Evolutionary conservation across 2,329 filamentous ascomycete genomes (phyloP).

Genomic region (Gaeumannomyces sp.): DNA sequence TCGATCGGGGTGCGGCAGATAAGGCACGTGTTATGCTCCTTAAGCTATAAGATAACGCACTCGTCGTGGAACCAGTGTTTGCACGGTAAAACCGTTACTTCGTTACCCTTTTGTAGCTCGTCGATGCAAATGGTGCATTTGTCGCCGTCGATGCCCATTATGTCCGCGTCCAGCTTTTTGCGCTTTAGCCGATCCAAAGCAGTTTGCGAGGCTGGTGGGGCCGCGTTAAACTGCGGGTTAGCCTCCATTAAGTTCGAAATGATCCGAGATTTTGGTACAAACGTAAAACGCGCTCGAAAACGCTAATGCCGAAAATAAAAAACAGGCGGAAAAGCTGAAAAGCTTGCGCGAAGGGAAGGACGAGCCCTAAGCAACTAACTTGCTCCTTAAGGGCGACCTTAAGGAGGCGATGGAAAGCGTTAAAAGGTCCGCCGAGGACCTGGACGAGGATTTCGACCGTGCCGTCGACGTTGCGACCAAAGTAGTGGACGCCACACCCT

Average conservation of each 20-base stretch:
- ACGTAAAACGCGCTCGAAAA: constrained; percentile 5
- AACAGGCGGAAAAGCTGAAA: constrained; percentile 5
- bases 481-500: too few relatives aligned
- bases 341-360: background rate
- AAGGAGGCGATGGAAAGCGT: constrained; percentile 3
- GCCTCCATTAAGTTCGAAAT: constrained; percentile 85
- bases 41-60: constrained; percentile 78
- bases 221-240: constrained; percentile 67
- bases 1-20: constrained; percentile 64
- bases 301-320: background rate
- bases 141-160: constrained; percentile 54
- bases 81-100: constrained; percentile 75
- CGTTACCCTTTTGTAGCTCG: constrained; percentile 63
- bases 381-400: constrained; percentile 5
- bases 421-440: constrained; percentile 10
- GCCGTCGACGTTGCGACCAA: background rate
- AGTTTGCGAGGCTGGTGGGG: constrained; percentile 69
- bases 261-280: constrained; percentile 46
- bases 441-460: too few relatives aligned
- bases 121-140: constrained; percentile 96
- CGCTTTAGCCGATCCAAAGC: constrained; percentile 70
- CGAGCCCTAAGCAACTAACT: background rate
- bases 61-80: constrained; percentile 88
- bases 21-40: constrained; percentile 88
- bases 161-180: constrained; percentile 60